phyloP scores from a whole-genome alignment of 257 asterid genomes.

The Oldenlandia corymbosa region DNA sequence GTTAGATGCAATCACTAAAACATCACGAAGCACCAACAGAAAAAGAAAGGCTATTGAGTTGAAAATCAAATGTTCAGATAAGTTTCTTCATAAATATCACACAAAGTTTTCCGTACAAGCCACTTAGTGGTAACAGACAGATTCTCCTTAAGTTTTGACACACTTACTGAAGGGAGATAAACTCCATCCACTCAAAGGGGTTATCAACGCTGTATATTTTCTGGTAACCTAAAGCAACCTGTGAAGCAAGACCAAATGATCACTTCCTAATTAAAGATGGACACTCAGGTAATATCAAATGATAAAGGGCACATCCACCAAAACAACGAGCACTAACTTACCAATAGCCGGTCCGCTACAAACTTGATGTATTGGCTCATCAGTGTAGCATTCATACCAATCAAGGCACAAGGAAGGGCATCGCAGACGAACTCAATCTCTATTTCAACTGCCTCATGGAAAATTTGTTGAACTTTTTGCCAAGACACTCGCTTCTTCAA shows the following conservation, averaged over 20 bases:
- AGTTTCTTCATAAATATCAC: background rate
- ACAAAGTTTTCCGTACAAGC: too few species aligned
- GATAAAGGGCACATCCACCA: background rate
- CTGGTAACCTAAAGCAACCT: slow-evolving; percentile 62
- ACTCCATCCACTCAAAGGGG: slow-evolving; percentile 91
- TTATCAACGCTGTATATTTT: slow-evolving; percentile 51
- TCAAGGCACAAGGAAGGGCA: slow-evolving; percentile 79
- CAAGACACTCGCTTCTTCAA: slow-evolving; percentile 42
- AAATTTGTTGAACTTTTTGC: slow-evolving; percentile 58
- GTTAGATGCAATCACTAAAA: background rate
- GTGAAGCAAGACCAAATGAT: slow-evolving; percentile 12
- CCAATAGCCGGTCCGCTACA: slow-evolving; percentile 73
- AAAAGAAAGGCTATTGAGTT: background rate
- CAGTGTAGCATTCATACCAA: slow-evolving; percentile 63
- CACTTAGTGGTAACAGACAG: background rate
- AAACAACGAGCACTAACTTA: slow-evolving; percentile 18
- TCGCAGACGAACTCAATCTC: slow-evolving; percentile 71
- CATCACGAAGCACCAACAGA: background rate
- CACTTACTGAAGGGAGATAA: slow-evolving; percentile 71
- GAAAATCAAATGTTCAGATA: background rate
- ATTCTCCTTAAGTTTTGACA: slow-evolving; percentile 7
- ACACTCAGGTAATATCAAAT: background rate
- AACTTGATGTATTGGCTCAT: slow-evolving; percentile 72
- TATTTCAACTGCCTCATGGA: slow-evolving; percentile 77
- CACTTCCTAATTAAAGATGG: background rate